Base-by-base conservation (phyloP, 2,329 filamentous ascomycete species). In the Aureobasidium sp. region DNA sequence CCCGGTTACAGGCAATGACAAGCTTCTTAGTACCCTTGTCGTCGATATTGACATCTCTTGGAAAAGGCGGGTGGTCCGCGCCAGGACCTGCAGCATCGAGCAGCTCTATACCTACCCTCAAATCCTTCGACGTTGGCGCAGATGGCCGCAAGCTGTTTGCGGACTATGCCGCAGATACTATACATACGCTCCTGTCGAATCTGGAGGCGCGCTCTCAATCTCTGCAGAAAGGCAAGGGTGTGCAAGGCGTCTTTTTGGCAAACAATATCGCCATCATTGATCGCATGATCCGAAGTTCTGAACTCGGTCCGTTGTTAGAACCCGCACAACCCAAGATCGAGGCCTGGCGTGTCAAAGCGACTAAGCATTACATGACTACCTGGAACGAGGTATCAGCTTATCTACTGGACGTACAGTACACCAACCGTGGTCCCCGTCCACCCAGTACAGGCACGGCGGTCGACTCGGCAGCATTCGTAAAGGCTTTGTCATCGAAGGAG, bases 391-490 rank as follows among this genome's bases (percentile, higher is more conserved):
- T 92, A 6, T 93, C 90, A 1, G 84, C 87, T 41, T 85, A 91
- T 70, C 83, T 97, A 6, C 87, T 96, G 64, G 94, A 97, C 72
- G 90, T 93, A 20, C 92, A 95, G 67, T 92, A 96, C 76, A 97
- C 93, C 0, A 94, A 87, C 71, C 87, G 90, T 41, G 76, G 76
- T 53, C 76, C 85, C 56, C 86, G 91, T 20, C 90, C 91, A 15
- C 82, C 86, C 0, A 92, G 89, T 2, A 85, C 85, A 29, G 84
- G 84, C n/a, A 73, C 74, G 11, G 74, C 75, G 25, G 80, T 87
- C 51, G 92, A 97, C 74, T 94, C 90, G 2, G 86, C 87, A 17
- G 88, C 88, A 0, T 89, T 97, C 63, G 81, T 97, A 64, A 96
- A 96, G 75, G 84, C 84, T 0, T 79, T 97, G 3, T 86, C 84